phyloP scores from a whole-genome alignment of 2,329 filamentous ascomycete genomes.

The Aspergillus sergii region DNA sequence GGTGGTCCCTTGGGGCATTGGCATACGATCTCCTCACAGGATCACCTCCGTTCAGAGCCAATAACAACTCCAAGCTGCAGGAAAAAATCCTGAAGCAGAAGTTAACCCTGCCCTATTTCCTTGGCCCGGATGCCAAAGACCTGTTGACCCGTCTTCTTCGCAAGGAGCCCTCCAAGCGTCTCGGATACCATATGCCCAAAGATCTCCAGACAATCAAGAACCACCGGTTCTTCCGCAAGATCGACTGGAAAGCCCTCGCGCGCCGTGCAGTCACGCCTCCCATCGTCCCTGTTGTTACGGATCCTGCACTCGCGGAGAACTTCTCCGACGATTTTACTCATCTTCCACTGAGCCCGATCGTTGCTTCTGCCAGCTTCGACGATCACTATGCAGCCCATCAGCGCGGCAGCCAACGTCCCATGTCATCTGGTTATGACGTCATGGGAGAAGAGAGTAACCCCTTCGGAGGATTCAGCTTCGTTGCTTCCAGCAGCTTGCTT shows the following conservation, averaged over 20 bases:
- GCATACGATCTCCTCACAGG: constrained; percentile 93
- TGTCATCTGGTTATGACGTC: constrained; percentile 22
- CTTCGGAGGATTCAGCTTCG: constrained; percentile 53
- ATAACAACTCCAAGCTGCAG: constrained; percentile 92
- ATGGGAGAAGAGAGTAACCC: constrained; percentile 39
- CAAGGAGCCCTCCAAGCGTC: constrained; percentile 88
- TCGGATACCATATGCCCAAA: constrained; percentile 86
- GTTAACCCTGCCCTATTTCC: constrained; percentile 82
- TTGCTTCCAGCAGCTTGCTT: constrained; percentile 50
- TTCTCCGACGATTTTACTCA: constrained; percentile 92
- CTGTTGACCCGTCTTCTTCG: constrained; percentile 84
- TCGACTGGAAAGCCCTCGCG: constrained; percentile 89
- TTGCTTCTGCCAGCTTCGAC: constrained; percentile 38
- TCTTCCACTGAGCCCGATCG: constrained; percentile 74
- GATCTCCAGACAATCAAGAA: constrained; percentile 84
- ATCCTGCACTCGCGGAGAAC: constrained; percentile 95
- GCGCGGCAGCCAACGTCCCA: constrained; percentile 18
- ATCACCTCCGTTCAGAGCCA: constrained; percentile 83
- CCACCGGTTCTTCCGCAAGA: constrained; percentile 95
- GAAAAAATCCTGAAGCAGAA: constrained; percentile 96
- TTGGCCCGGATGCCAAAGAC: constrained; percentile 90
- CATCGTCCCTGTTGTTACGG: constrained; percentile 90
- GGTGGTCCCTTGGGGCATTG: constrained; percentile 96
- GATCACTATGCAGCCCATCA: constrained; percentile 28
- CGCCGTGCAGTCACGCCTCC: constrained; percentile 82